Evolutionary conservation across 768 basidiomycete genomes (phyloP).

Genomic region (Epithele typhae): DNA sequence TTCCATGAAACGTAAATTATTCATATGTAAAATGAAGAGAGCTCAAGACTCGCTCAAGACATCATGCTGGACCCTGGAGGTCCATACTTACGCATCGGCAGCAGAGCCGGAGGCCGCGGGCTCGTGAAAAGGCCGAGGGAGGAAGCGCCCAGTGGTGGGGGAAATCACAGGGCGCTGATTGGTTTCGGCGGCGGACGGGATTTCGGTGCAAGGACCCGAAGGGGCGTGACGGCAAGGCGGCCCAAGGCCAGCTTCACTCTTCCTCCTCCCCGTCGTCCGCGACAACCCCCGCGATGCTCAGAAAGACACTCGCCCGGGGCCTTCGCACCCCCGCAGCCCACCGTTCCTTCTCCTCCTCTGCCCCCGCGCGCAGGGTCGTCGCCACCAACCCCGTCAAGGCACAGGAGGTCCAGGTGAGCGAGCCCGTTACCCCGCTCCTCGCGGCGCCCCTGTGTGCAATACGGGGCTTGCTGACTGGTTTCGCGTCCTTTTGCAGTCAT

Average conservation of each 20-base stretch:
- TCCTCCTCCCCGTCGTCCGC: constrained; percentile 12
- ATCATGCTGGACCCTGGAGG: too few relatives aligned
- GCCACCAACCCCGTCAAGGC: constrained; percentile 76
- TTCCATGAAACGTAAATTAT: too few relatives aligned
- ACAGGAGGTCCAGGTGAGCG: constrained; percentile 70
- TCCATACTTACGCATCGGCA: too few relatives aligned
- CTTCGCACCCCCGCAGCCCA: constrained; percentile 36
- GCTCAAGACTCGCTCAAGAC: too few relatives aligned
- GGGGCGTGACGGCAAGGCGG: constrained; percentile 8
- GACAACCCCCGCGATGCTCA: constrained; percentile 46
- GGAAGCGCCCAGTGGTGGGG: background rate
- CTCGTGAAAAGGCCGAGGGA: background rate
- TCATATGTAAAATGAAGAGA: too few relatives aligned
- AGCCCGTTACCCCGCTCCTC: constrained; percentile 4
- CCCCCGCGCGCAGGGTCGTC: constrained; percentile 54
- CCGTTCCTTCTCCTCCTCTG: constrained; percentile 65
- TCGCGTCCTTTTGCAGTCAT: constrained; percentile 78
- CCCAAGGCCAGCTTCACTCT: background rate
- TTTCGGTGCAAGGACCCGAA: constrained; percentile 19
- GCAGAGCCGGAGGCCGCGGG: background rate
- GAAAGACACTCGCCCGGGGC: constrained; percentile 55
- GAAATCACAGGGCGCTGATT: constrained; percentile 20
- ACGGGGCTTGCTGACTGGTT: constrained; percentile 19
- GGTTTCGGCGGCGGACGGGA: constrained; percentile 20
- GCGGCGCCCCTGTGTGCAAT: background rate